These are phyloP conservation scores for Trichoderma gamsii DNA, from an alignment of 495 filamentous ascomycete species.

Conservation along the genomic window DNA sequence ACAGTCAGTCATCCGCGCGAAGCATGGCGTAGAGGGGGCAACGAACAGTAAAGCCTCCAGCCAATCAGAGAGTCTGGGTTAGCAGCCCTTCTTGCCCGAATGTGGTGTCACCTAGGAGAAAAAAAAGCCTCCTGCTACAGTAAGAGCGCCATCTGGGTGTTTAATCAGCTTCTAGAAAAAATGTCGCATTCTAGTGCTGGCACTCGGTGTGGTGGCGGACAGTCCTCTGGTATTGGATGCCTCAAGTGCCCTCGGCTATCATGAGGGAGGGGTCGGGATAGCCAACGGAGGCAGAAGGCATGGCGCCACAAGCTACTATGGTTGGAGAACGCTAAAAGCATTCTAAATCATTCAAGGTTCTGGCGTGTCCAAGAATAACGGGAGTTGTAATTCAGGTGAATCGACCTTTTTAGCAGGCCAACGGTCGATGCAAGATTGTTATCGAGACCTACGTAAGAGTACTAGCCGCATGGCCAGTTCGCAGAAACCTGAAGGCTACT, in stretches of 20 bases:
- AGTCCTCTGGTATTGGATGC: background rate
- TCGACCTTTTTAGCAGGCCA: background rate
- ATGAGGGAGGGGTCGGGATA: background rate
- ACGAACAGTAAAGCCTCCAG: background rate
- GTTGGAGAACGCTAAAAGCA: background rate
- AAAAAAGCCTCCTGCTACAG: background rate
- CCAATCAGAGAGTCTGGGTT: background rate
- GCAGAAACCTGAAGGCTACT: background rate
- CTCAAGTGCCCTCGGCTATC: background rate
- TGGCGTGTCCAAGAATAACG: background rate
- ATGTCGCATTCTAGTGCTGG: constrained; percentile 10
- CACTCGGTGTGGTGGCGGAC: background rate
- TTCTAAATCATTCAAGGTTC: background rate
- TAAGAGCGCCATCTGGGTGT: background rate
- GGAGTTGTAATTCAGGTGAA: background rate
- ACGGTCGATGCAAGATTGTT: background rate
- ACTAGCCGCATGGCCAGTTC: background rate
- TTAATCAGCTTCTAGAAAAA: constrained; percentile 5
- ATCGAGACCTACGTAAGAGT: background rate
- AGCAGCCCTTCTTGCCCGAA: background rate
- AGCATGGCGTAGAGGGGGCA: background rate
- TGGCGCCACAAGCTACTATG: background rate
- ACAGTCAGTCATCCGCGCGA: background rate
- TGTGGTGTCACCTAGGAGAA: background rate
- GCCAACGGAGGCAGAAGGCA: background rate